phyloP scores from a whole-genome alignment of 2,329 filamentous ascomycete genomes.

The Aspergillus pseudoviridinutans region DNA sequence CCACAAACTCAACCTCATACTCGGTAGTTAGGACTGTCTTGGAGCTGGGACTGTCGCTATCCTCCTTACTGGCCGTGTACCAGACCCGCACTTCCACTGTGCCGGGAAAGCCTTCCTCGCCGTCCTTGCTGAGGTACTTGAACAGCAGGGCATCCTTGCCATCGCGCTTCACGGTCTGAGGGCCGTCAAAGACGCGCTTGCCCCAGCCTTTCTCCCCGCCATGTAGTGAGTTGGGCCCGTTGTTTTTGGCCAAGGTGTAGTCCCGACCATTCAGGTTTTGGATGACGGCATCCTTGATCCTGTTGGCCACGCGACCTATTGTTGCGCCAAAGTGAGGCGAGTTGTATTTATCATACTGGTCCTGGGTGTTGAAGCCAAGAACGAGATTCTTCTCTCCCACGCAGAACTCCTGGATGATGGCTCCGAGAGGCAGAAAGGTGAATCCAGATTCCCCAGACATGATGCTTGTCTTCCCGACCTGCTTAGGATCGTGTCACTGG shows the following conservation, averaged over 20 bases:
- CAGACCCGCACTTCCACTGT: conserved; percentile 72
- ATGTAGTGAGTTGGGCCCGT: conserved; percentile 72
- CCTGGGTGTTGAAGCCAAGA: conserved; percentile 72
- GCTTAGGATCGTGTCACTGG: background rate
- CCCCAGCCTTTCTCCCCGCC: conserved; percentile 67
- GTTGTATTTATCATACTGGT: conserved; percentile 73
- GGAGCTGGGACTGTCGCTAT: conserved; percentile 54
- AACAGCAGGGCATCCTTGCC: conserved; percentile 67
- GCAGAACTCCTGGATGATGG: conserved; percentile 63
- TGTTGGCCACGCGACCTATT: conserved; percentile 80
- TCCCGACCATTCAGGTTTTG: conserved; percentile 65
- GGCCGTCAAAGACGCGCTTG: conserved; percentile 41
- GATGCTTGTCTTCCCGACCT: background rate
- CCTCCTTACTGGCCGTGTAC: conserved; percentile 72
- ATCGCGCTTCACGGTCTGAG: conserved; percentile 52
- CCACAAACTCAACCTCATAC: conserved; percentile 80
- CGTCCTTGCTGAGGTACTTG: conserved; percentile 65
- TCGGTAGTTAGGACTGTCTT: conserved; percentile 76
- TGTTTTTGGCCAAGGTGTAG: conserved; percentile 70
- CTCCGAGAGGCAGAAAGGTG: conserved; percentile 44
- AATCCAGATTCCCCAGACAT: conserved; percentile 21
- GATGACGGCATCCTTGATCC: conserved; percentile 69
- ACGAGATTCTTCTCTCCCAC: conserved; percentile 82
- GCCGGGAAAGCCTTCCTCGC: conserved; percentile 87
- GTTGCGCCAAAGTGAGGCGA: conserved; percentile 84